A percentile compares a stretch with the other conserved stretches of the same genome.
Conservation (phyloP, 164 flowering plant genomes). For the Kingdonia uniflora region DNA sequence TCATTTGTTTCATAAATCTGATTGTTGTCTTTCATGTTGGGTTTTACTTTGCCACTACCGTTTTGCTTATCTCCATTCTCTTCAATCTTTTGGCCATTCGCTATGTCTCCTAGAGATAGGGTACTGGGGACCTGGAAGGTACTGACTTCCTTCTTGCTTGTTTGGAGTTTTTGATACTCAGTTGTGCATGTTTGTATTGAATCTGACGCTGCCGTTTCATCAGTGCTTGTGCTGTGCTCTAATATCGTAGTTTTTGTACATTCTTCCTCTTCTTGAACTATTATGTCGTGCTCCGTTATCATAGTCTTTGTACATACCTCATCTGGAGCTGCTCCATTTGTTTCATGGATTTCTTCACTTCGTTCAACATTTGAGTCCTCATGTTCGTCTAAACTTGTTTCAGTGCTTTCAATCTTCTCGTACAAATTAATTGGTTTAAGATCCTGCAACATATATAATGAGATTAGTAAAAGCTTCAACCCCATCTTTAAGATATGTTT, state of each 20-base stretch:
- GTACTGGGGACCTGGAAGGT: background rate
- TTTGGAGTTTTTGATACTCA: background rate
- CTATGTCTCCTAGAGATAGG: background rate
- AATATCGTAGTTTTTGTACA: background rate
- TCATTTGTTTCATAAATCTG: slow-evolving; percentile 3
- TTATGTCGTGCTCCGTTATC: slow-evolving; percentile 2
- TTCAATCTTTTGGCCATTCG: background rate
- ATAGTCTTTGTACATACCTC: background rate
- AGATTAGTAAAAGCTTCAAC: background rate
- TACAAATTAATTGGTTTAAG: background rate
- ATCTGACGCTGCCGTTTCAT: background rate
- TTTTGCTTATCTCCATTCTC: background rate
- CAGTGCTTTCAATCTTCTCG: background rate
- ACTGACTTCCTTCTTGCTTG: background rate
- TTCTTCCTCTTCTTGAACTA: background rate
- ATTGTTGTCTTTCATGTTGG: background rate
- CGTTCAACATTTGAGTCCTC: background rate
- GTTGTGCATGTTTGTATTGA: slow-evolving; percentile 1
- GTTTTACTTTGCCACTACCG: background rate
- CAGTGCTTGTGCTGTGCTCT: slow-evolving; percentile 5
- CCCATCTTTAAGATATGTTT: background rate
- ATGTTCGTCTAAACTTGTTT: background rate
- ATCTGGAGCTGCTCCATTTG: slow-evolving; percentile 1
- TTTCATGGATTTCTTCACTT: background rate
- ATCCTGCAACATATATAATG: slow-evolving; percentile 2